These are phyloP conservation scores for Puccinia novopanici DNA, from an alignment of 1,284 basidiomycete species.

Conservation along the genomic window DNA sequence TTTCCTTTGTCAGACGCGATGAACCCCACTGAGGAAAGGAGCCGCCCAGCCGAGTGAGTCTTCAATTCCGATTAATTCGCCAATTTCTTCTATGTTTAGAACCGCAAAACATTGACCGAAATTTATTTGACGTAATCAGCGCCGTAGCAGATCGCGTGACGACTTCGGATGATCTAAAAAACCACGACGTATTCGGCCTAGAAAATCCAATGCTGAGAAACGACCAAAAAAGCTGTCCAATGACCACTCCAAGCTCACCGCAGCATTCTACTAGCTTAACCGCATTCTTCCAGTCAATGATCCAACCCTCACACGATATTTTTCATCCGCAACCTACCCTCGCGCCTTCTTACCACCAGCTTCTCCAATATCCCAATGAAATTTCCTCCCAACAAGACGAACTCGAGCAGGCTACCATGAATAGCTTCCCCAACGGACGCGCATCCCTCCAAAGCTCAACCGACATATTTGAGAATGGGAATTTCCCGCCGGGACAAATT, in stretches of 20 bases:
- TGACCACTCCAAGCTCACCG: background rate
- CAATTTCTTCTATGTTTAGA: background rate
- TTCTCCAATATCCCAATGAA: slow-evolving; percentile 5
- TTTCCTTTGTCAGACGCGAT: background rate
- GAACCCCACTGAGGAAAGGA: background rate
- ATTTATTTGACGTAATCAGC: background rate
- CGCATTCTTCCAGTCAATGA: slow-evolving; percentile 11
- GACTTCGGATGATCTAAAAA: background rate
- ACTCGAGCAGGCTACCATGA: background rate
- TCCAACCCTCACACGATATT: background rate
- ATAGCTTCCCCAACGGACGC: background rate
- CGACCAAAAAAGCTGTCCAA: background rate
- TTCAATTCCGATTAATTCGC: background rate
- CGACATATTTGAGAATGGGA: background rate
- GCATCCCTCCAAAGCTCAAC: background rate
- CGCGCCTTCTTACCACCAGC: background rate
- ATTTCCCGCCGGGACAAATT: background rate
- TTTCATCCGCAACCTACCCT: slow-evolving; percentile 9
- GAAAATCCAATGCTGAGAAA: background rate
- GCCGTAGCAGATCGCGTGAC: background rate
- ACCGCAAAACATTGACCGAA: background rate
- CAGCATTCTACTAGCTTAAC: background rate
- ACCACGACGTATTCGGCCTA: background rate
- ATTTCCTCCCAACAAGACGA: background rate
- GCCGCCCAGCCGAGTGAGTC: background rate